Evolutionary conservation across 108 stramenopile genomes (phyloP).

Genomic region (Discostella pseudostelligera): DNA sequence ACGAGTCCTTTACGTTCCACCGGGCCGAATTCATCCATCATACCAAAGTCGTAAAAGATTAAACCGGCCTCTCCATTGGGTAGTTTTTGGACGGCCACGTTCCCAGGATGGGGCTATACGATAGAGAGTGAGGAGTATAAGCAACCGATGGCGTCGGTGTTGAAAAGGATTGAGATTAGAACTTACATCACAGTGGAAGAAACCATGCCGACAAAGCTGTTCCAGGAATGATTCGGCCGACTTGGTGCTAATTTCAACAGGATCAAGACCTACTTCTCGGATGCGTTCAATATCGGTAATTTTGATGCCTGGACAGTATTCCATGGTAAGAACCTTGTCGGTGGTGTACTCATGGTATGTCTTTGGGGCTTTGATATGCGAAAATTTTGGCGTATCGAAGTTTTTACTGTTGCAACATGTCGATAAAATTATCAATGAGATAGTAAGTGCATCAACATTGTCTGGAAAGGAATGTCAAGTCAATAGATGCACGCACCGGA

Average conservation of each 20-base stretch:
- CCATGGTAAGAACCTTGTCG: slow-evolving; percentile 89
- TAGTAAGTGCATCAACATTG: background rate
- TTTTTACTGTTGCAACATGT: slow-evolving; percentile 51
- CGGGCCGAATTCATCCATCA: slow-evolving; percentile 95
- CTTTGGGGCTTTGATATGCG: slow-evolving; percentile 89
- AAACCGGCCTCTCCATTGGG: slow-evolving; percentile 71
- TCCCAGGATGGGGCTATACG: slow-evolving; percentile 79
- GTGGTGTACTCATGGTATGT: slow-evolving; percentile 87
- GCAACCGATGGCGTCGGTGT: too few species aligned
- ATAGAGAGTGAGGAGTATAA: background rate
- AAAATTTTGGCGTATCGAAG: slow-evolving; percentile 72
- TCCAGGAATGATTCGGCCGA: slow-evolving; percentile 92
- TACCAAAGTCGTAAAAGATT: slow-evolving; percentile 98
- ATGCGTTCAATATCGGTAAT: slow-evolving; percentile 86
- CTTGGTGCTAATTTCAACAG: slow-evolving; percentile 80
- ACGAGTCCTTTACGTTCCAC: slow-evolving; percentile 81
- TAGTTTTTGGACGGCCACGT: slow-evolving; percentile 86
- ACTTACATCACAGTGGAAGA: slow-evolving; percentile 67
- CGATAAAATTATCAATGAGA: too few species aligned
- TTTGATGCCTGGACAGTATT: slow-evolving; percentile 94
- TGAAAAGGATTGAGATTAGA: background rate
- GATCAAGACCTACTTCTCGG: slow-evolving; percentile 63
- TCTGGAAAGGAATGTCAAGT: background rate
- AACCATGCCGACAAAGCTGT: slow-evolving; percentile 95
- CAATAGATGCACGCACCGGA: slow-evolving; percentile 49